phyloP scores from a whole-genome alignment of 108 stramenopile species.

The Nannochloropsis oceanica region DNA sequence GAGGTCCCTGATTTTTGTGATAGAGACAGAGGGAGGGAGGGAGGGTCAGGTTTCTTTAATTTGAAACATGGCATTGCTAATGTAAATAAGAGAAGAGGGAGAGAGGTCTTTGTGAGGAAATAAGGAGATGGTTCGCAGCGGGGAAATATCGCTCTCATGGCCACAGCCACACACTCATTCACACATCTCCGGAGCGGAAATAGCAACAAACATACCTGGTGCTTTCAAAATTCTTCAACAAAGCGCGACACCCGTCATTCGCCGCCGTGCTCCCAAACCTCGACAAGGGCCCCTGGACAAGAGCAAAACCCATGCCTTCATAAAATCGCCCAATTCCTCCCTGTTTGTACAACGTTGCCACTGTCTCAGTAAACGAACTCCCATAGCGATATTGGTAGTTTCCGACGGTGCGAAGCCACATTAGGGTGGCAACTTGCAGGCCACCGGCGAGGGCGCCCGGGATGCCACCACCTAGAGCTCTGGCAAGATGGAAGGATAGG shows the following conservation, averaged over 20 bases:
- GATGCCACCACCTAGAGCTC: slow-evolving; percentile 63
- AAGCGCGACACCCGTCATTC: slow-evolving; percentile 62
- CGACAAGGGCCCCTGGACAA: slow-evolving; percentile 70
- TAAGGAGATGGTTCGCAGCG: too few species aligned
- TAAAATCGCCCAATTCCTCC: slow-evolving; percentile 84
- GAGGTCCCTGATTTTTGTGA: slow-evolving; percentile 41
- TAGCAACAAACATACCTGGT: background rate
- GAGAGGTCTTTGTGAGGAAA: too few species aligned
- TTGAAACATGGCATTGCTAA: too few species aligned
- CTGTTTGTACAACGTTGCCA: slow-evolving; percentile 63
- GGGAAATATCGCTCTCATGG: too few species aligned
- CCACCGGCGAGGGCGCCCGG: slow-evolving; percentile 72
- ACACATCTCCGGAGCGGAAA: background rate
- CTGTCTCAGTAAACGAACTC: slow-evolving; percentile 49
- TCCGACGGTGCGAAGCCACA: slow-evolving; percentile 93
- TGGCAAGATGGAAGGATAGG: slow-evolving; percentile 1
- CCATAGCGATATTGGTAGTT: slow-evolving; percentile 93
- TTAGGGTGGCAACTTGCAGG: slow-evolving; percentile 71
- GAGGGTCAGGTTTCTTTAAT: slow-evolving; percentile 2
- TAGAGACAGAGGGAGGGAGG: slow-evolving; percentile 16
- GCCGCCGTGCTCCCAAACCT: slow-evolving; percentile 79
- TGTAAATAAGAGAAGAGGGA: too few species aligned
- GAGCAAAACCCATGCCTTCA: slow-evolving; percentile 66
- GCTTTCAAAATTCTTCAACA: slow-evolving; percentile 2
- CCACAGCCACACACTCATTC: background rate